A percentile compares a stretch with the other conserved stretches of the same genome.
These are phyloP conservation scores for Nemania sp. DNA, from an alignment of 2,329 filamentous ascomycete genomes.

Conservation along the genomic window DNA sequence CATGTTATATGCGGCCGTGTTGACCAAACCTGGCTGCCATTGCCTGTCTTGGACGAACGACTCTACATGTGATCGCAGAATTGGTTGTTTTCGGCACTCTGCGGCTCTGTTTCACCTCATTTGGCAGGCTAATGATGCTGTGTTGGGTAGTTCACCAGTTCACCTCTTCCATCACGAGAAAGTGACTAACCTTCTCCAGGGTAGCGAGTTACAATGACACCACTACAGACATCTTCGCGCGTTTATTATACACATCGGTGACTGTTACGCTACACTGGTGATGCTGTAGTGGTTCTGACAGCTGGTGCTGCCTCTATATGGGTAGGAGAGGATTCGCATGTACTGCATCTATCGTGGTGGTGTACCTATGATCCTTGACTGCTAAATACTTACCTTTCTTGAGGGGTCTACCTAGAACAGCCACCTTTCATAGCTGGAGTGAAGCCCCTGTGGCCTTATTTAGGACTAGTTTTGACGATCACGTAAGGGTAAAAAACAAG, in stretches of 20 bases:
- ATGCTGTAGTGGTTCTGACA: neutral
- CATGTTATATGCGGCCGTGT: slow-evolving; percentile 36
- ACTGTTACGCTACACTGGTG: neutral
- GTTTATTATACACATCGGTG: neutral
- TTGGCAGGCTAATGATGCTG: slow-evolving; percentile 20
- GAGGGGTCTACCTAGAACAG: no score
- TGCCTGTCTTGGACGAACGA: slow-evolving; percentile 36
- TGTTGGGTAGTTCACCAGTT: slow-evolving; percentile 5
- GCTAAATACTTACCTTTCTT: neutral
- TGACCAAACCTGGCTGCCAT: slow-evolving; percentile 31
- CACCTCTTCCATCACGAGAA: slow-evolving; percentile 1
- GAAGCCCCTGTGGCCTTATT: no score
- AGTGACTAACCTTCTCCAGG: slow-evolving; percentile 20
- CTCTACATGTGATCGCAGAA: slow-evolving; percentile 27
- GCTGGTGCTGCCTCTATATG: neutral
- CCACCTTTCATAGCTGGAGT: no score
- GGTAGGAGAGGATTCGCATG: neutral
- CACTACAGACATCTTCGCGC: neutral
- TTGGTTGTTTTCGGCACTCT: slow-evolving; percentile 30
- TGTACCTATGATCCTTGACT: no score
- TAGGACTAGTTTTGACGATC: no score
- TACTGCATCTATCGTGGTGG: neutral
- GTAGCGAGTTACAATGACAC: neutral
- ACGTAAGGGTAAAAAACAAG: no score
- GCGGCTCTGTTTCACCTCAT: slow-evolving; percentile 35